Percentiles rank a stretch among this genome's conserved stretches.
Conservation (phyloP, 1,284 basidiomycete species). For the Cutaneotrichosporon dermatis region DNA sequence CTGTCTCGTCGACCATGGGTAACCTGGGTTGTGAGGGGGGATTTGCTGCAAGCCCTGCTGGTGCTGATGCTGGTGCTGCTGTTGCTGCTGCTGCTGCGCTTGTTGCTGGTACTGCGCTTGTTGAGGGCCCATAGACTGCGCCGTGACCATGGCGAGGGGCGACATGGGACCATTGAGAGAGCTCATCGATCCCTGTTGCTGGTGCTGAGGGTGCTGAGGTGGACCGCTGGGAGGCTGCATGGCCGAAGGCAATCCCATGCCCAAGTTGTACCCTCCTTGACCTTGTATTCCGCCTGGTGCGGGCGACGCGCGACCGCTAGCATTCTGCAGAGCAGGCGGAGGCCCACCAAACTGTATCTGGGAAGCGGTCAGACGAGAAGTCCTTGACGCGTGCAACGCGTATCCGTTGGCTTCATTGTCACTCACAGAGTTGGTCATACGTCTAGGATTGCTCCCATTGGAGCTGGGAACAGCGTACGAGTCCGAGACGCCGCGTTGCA, state of each 20-base stretch:
- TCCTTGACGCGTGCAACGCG: no score
- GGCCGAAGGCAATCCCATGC: constrained; percentile 15
- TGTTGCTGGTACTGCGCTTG: constrained; percentile 4
- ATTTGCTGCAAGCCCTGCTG: neutral
- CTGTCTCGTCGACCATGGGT: constrained; percentile 26
- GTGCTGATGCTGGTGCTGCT: neutral
- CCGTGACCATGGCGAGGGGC: neutral
- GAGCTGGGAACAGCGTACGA: constrained; percentile 7
- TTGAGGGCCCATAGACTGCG: neutral
- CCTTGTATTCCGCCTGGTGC: neutral
- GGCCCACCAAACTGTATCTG: neutral
- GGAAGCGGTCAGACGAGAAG: neutral
- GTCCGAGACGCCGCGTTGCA: constrained; percentile 15
- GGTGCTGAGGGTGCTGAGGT: neutral
- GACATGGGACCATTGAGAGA: constrained; percentile 1
- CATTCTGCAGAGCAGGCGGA: neutral
- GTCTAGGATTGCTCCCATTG: constrained; percentile 6
- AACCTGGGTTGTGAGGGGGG: constrained; percentile 15
- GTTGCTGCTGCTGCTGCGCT: constrained; percentile 1
- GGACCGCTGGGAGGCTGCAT: neutral
- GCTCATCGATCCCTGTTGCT: neutral
- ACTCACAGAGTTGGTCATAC: constrained; percentile 15
- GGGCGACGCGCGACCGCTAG: constrained; percentile 14
- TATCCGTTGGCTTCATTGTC: no score
- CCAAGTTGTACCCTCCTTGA: constrained; percentile 5